Evolutionary conservation across 768 basidiomycete genomes (phyloP).

Genomic region (Podaxis rugospora): DNA sequence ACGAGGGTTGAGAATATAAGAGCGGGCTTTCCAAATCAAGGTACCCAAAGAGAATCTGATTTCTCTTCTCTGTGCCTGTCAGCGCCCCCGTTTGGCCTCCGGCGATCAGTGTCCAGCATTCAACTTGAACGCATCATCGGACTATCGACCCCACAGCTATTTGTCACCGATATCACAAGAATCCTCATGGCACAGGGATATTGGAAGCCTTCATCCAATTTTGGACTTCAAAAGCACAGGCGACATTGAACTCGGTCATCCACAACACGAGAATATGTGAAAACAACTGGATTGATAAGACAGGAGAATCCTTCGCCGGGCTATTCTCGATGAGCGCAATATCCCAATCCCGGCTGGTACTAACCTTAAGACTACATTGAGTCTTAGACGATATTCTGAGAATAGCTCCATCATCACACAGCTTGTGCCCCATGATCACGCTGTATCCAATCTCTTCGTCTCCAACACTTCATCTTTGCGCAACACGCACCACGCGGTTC

Average conservation of each 20-base stretch:
- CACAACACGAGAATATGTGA: neutral
- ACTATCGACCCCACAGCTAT: neutral
- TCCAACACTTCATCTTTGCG: neutral
- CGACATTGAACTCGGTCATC: neutral
- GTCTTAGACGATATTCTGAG: neutral
- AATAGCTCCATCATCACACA: neutral
- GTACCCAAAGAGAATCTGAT: neutral
- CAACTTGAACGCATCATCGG: neutral
- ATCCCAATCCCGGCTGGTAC: neutral
- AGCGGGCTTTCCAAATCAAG: neutral
- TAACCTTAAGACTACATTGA: neutral
- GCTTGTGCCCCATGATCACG: neutral
- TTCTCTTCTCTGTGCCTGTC: neutral
- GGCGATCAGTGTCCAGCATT: neutral
- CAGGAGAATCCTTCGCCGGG: neutral
- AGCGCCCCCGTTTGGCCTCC: neutral
- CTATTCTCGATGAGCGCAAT: neutral
- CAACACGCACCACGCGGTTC: neutral
- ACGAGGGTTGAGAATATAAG: neutral
- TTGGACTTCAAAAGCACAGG: neutral
- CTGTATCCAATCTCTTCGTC: neutral
- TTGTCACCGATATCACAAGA: neutral
- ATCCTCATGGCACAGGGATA: neutral
- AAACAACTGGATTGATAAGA: neutral
- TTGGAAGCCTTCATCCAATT: neutral